Base-by-base conservation (phyloP, 805 yeast genomes). In the Candida khao-thaluensis region DNA sequence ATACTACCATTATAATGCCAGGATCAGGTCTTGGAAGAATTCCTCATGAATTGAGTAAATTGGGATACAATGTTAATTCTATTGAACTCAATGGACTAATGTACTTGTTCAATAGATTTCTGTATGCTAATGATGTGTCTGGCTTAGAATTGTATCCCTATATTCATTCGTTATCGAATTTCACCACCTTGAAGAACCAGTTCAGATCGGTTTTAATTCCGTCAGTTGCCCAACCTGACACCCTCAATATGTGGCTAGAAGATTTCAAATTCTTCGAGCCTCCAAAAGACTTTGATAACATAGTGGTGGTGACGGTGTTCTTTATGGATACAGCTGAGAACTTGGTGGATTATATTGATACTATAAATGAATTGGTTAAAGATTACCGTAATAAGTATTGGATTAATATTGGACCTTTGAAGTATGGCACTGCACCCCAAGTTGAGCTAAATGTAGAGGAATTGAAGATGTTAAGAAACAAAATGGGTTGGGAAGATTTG, bases 241-340 rank as follows among this genome's bases (percentile, higher is more conserved):
- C 74, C 47, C 59, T 85, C 29, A 47, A 48, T 2, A 54, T 78
- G 11, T 67, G 69, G 41, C 73, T 74, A 40, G 83, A 79, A 11
- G 89, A 90, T 59, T 88, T 91, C 54, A 67, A 78, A 31, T 64
- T 68, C 35, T 79, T 83, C 49, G 56, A 60, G 1, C 39, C 44
- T 7, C 50, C 53, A 0, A 41, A 51, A 3, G 9, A 38, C 3
- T 64, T 66, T 30, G 72, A 74, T 2, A 72, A 72, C 40, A 62
- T 83, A 15, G 72, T 82, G 4, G 67, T 85, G 1, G 76, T 81
- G 3, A 72, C 85, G 0, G 83, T 82, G 4, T 91, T 84, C 54
- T 90, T 91, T 62, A 69, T 91, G 18, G 98, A 91, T 60, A 91
- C 98, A 0, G 97, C 97, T 0, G 95, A 87, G 51, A 86, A 90